A percentile compares a stretch with the other conserved stretches of the same genome.
Conservation (phyloP, 2,329 filamentous ascomycete genomes). For the Pseudocercospora fijiensis region DNA sequence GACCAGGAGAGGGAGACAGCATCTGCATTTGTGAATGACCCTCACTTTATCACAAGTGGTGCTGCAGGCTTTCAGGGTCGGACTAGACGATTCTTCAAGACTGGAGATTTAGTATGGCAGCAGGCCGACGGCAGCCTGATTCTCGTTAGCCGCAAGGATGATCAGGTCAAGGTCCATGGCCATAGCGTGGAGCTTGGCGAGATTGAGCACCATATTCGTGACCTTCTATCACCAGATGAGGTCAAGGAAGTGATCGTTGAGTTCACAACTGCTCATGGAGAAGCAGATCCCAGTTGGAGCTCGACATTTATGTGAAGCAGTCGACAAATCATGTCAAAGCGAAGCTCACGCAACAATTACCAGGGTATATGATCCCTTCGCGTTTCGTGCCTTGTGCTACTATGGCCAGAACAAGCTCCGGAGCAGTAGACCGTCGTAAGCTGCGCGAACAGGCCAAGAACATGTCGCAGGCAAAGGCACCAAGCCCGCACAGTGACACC, state of each 20-base stretch:
- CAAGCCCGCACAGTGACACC: neutral
- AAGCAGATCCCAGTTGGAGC: conserved; percentile 20
- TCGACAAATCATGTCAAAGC: conserved; percentile 4
- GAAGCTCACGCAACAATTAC: conserved; percentile 2
- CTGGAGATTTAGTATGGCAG: conserved; percentile 28
- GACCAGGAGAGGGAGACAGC: conserved; percentile 34
- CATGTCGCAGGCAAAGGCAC: neutral
- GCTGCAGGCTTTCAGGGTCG: neutral
- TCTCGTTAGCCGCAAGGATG: conserved; percentile 69
- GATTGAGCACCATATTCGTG: conserved; percentile 59
- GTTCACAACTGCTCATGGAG: neutral
- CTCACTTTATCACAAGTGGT: conserved; percentile 10
- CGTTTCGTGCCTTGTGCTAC: neutral
- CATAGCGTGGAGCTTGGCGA: conserved; percentile 74
- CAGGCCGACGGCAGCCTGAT: conserved; percentile 20
- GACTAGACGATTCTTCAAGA: conserved; percentile 12
- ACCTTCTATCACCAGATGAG: neutral
- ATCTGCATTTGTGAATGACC: conserved; percentile 31
- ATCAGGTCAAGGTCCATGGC: conserved; percentile 74
- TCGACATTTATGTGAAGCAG: conserved; percentile 5
- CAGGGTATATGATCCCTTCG: conserved; percentile 6
- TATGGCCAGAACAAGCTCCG: conserved; percentile 1
- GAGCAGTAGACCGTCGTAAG: conserved; percentile 4
- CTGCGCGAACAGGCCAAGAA: neutral
- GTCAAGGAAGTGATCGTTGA: conserved; percentile 4